Percentiles rank a stretch among this genome's conserved stretches.
phyloP scores from a whole-genome alignment of 257 asterid species.

The Orobanche coerulescens region DNA sequence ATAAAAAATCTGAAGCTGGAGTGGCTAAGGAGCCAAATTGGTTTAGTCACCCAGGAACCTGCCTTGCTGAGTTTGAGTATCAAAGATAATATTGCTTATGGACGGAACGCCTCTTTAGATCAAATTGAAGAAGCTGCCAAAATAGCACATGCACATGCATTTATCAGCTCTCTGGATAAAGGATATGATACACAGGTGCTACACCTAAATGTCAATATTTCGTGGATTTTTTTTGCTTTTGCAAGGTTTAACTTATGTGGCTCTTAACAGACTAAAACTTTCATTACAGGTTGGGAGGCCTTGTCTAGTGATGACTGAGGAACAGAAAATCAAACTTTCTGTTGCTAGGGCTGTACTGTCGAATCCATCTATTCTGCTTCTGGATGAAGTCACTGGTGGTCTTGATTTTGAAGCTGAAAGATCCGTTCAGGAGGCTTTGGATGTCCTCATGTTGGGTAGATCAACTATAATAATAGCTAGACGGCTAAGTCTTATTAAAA shows the following conservation, averaged over 20 bases:
- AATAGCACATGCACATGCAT: constrained; percentile 97
- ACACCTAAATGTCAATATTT: constrained; percentile 16
- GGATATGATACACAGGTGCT: constrained; percentile 94
- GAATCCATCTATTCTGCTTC: constrained; percentile 87
- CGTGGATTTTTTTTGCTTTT: constrained; percentile 15
- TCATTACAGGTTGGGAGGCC: constrained; percentile 79
- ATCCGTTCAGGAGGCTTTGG: constrained; percentile 91
- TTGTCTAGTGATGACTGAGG: constrained; percentile 79
- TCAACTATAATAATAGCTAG: constrained; percentile 97
- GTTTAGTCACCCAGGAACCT: constrained; percentile 98
- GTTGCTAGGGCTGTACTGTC: constrained; percentile 96
- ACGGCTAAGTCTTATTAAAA: constrained; percentile 82
- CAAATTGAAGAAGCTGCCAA: constrained; percentile 99
- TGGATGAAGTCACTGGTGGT: constrained; percentile 98
- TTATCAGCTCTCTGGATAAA: constrained; percentile 84
- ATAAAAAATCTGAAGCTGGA: constrained; percentile 89
- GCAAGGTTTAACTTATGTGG: not conserved
- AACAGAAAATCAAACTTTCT: constrained; percentile 94
- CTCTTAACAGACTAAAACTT: constrained; percentile 18
- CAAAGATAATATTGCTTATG: constrained; percentile 94
- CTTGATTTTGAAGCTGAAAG: constrained; percentile 99
- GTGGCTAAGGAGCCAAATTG: constrained; percentile 97
- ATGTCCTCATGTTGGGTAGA: constrained; percentile 96
- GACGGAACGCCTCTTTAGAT: constrained; percentile 78
- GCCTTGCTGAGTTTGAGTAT: constrained; percentile 94